These are phyloP conservation scores for Senna tora DNA, from an alignment of 306 rosid species.

Conservation along the genomic window DNA sequence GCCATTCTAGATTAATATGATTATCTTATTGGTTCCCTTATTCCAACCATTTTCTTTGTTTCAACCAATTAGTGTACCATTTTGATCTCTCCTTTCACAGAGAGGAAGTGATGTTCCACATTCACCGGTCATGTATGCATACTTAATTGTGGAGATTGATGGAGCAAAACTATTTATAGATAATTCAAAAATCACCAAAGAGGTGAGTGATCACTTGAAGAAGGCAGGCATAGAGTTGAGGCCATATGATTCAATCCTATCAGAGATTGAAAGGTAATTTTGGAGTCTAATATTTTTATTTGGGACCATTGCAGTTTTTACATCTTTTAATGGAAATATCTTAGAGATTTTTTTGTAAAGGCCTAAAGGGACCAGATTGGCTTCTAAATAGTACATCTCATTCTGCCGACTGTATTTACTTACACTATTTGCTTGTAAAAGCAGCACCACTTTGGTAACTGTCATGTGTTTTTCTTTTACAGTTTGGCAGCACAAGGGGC, in stretches of 20 bases:
- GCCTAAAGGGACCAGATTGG: background rate
- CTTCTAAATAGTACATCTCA: conserved; percentile 22
- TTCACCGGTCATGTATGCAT: conserved; percentile 96
- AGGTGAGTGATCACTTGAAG: conserved; percentile 86
- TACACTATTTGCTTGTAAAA: conserved; percentile 9
- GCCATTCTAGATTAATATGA: conserved; percentile 19
- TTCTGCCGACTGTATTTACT: conserved; percentile 16
- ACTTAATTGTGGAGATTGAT: conserved; percentile 79
- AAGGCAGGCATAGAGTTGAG: conserved; percentile 69
- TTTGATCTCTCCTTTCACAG: conserved; percentile 52
- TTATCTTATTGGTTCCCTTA: conserved; percentile 22
- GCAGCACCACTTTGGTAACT: conserved; percentile 30
- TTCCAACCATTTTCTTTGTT: conserved; percentile 29
- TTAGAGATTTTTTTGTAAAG: conserved; percentile 17
- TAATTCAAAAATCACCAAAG: conserved; percentile 66
- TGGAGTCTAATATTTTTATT: conserved; percentile 1
- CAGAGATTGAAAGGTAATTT: conserved; percentile 75
- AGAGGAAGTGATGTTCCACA: conserved; percentile 95
- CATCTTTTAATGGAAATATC: conserved; percentile 20
- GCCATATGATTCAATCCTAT: conserved; percentile 78
- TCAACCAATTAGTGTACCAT: conserved; percentile 29
- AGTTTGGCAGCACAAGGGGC: conserved; percentile 78
- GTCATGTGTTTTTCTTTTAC: conserved; percentile 41
- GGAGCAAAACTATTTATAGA: conserved; percentile 83
- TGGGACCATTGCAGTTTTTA: conserved; percentile 4